Evolutionary conservation across 78 protist genomes (phyloP).

Genomic region (Neovahlkampfia damariscottae): DNA sequence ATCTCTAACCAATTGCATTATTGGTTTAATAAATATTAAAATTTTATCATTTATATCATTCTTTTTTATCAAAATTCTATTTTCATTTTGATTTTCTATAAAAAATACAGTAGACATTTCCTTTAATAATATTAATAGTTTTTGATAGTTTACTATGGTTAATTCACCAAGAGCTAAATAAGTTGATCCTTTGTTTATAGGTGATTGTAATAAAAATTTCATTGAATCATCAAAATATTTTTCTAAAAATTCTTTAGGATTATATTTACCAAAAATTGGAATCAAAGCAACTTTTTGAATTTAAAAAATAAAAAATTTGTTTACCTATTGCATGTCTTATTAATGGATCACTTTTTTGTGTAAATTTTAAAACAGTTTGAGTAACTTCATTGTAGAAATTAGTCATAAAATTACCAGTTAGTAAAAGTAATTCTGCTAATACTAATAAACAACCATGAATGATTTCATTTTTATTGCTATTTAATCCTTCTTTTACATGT

Average conservation of each 20-base stretch:
- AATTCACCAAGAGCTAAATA: no score
- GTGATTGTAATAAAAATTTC: not conserved
- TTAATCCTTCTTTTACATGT: slow-evolving; percentile 10
- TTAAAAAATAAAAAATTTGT: not conserved
- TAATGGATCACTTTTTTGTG: slow-evolving; percentile 2
- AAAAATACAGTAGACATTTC: no score
- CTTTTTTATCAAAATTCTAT: no score
- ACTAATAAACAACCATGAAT: slow-evolving; percentile 29
- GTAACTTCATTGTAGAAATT: not conserved
- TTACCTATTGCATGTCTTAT: no score
- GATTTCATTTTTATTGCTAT: slow-evolving; percentile 6
- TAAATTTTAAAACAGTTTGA: slow-evolving; percentile 3
- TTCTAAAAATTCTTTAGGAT: not conserved
- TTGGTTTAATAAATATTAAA: no score
- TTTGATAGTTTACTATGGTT: no score
- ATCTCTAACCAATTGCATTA: no score
- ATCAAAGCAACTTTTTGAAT: not conserved
- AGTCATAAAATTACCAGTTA: not conserved
- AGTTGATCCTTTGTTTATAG: not conserved
- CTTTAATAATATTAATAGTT: no score
- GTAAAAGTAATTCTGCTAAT: slow-evolving; percentile 11
- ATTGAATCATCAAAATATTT: not conserved
- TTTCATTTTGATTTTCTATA: no score
- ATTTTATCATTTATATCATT: no score
- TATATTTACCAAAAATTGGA: no score